Percentiles rank a stretch among this genome's conserved stretches.
Conservation (phyloP, 805 yeast genomes). For the Suhomyces faveliae region DNA sequence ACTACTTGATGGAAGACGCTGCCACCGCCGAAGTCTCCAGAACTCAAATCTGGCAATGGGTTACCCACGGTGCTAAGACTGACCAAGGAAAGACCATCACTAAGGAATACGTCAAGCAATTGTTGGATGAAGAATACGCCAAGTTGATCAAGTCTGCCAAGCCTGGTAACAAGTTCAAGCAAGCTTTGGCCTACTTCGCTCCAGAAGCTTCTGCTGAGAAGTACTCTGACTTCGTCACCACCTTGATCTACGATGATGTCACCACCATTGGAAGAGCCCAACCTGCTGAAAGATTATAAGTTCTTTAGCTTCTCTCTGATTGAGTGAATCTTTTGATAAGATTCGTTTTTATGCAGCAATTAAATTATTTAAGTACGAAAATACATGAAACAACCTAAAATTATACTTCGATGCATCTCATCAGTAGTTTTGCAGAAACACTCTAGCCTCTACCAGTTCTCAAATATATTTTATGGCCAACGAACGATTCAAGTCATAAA, state of each 20-base stretch:
- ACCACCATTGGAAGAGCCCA: constrained; percentile 50
- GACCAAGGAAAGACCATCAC: constrained; percentile 60
- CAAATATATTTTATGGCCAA: no score
- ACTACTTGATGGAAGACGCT: constrained; percentile 85
- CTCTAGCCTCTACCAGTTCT: no score
- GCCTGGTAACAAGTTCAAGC: constrained; percentile 61
- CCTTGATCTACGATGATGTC: constrained; percentile 71
- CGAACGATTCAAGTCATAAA: no score
- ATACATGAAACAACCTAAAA: neutral
- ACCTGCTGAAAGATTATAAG: constrained; percentile 41
- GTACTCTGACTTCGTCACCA: constrained; percentile 76
- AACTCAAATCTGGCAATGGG: constrained; percentile 83
- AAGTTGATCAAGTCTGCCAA: constrained; percentile 49
- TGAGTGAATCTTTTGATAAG: constrained; percentile 2
- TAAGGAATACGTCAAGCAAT: constrained; percentile 53
- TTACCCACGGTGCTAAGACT: constrained; percentile 61
- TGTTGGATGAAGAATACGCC: constrained; percentile 62
- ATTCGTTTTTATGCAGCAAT: neutral
- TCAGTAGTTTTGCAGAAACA: no score
- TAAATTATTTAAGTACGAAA: neutral
- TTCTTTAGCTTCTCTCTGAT: neutral
- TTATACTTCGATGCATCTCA: no score
- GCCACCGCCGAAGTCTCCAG: constrained; percentile 88
- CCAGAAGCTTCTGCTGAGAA: constrained; percentile 72
- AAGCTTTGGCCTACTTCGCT: constrained; percentile 68